Evolutionary conservation across 2,329 filamentous ascomycete genomes (phyloP), one percentile per base, ranked within the genome.

Genomic region (Aschersonia sp.): DNA sequence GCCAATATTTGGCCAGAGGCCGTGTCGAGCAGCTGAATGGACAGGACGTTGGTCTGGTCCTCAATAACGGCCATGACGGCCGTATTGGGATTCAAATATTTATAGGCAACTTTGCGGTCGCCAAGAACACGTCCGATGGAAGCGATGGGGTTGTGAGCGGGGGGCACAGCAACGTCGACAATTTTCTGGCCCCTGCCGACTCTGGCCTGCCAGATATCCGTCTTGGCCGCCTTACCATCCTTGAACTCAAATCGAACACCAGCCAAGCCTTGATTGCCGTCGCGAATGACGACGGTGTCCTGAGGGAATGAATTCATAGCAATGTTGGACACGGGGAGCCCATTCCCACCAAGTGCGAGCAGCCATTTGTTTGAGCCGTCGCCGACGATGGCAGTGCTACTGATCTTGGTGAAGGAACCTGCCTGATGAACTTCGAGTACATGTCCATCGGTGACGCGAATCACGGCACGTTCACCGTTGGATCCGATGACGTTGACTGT

Each of bases 51-150:
- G 3, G 72, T 59, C 9, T 70, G 67, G 29, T 82, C 74, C 35
- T 83, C 74, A 2, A 81, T 67, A 1, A 85, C 74, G 1, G 85
- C 85, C 44, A 95, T 72, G 1, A 97, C 74, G 2, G 89, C 72
- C 5, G 87, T 76, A 65, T 94, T 96, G 0, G 86, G 80, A 67
- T 94, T 95, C 41, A 98, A 70, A 61, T 97, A 97, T 68, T 98
- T 98, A 78, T 98, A 98, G 53, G 91, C 77, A 45, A 98, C 92
- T n/a, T 82, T 82, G 43, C 92, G 80, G 59, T 98, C 85, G 30
- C 89, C 89, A 29, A 98, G 77, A 1, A 97, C 92, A 50, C 87
- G 88, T 7, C 92, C 92, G 56, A 98, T 95, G 1, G 92, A 97
- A 3, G 92, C 91, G 45, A 97, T 82, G 0, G 88, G 88, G 56